Evolutionary conservation across 805 yeast genomes (phyloP).

Genomic region (Isabelozyma heimii): DNA sequence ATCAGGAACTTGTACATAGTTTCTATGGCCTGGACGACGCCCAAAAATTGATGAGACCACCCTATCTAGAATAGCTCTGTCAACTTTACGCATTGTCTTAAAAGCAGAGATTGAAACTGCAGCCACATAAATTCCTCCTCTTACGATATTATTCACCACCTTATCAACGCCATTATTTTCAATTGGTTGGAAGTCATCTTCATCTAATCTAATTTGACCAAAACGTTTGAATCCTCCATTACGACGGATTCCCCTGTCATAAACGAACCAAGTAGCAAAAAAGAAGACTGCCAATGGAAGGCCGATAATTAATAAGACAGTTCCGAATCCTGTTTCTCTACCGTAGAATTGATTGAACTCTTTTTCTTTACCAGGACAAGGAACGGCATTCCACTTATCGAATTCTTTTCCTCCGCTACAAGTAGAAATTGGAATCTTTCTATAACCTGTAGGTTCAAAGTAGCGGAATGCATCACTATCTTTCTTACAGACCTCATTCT

Average conservation of each 20-base stretch:
- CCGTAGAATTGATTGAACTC: slow-evolving; percentile 57
- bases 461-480: slow-evolving; percentile 57
- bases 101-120: slow-evolving; percentile 39
- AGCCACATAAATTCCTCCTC: slow-evolving; percentile 49
- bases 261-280: slow-evolving; percentile 63
- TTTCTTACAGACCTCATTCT: slow-evolving; percentile 54
- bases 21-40: slow-evolving; percentile 37
- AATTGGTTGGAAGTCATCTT: slow-evolving; percentile 49
- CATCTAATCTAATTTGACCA: slow-evolving; percentile 85
- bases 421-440: slow-evolving; percentile 80
- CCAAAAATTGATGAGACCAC: slow-evolving; percentile 27
- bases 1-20: slow-evolving; percentile 41
- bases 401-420: slow-evolving; percentile 78
- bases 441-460: slow-evolving; percentile 89
- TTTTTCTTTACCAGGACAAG: slow-evolving; percentile 86
- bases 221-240: slow-evolving; percentile 74
- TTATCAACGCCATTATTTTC: slow-evolving; percentile 63
- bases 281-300: slow-evolving; percentile 57
- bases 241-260: slow-evolving; percentile 75
- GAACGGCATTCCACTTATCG: slow-evolving; percentile 59
- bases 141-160: slow-evolving; percentile 56
- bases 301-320: slow-evolving; percentile 50
- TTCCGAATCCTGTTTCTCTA: slow-evolving; percentile 53
- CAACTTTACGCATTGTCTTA: slow-evolving; percentile 32
- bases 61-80: slow-evolving; percentile 30